phyloP scores from a whole-genome alignment of 306 rosid genomes.

The Medicago ruthenica region DNA sequence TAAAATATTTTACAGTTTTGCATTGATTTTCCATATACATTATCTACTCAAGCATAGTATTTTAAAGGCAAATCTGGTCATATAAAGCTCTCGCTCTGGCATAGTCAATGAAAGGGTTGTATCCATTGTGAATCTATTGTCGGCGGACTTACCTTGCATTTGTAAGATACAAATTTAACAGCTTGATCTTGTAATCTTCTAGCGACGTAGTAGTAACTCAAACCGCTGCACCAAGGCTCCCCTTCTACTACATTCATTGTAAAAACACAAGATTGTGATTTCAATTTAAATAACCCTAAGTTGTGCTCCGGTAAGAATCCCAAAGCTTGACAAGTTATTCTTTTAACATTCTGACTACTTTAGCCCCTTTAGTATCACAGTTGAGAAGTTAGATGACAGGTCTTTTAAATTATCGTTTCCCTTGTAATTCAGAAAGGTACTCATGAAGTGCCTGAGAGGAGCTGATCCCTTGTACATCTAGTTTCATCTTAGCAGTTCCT shows the following conservation, averaged over 20 bases:
- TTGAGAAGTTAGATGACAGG: neutral
- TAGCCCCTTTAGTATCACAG: neutral
- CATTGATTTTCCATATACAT: slow-evolving; percentile 4
- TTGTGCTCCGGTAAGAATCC: slow-evolving; percentile 3
- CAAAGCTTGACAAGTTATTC: neutral
- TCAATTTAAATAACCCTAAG: neutral
- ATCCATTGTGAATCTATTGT: neutral
- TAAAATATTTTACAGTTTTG: slow-evolving; percentile 1
- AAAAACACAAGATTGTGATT: neutral
- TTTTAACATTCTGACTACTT: neutral
- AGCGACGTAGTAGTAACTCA: neutral
- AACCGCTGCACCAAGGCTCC: neutral
- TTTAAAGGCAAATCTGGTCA: neutral
- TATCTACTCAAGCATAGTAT: neutral
- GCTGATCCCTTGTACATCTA: slow-evolving; percentile 14
- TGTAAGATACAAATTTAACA: neutral
- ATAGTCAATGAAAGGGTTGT: slow-evolving; percentile 5
- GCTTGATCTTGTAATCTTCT: neutral
- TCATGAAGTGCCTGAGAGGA: neutral
- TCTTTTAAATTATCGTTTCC: neutral
- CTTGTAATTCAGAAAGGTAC: slow-evolving; percentile 11
- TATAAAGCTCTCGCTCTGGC: neutral
- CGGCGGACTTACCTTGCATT: neutral
- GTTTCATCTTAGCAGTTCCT: slow-evolving; percentile 13
- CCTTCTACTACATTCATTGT: neutral